Base-by-base conservation (phyloP, 2,329 filamentous ascomycete genomes). In the Huntiella bhutanensis region DNA sequence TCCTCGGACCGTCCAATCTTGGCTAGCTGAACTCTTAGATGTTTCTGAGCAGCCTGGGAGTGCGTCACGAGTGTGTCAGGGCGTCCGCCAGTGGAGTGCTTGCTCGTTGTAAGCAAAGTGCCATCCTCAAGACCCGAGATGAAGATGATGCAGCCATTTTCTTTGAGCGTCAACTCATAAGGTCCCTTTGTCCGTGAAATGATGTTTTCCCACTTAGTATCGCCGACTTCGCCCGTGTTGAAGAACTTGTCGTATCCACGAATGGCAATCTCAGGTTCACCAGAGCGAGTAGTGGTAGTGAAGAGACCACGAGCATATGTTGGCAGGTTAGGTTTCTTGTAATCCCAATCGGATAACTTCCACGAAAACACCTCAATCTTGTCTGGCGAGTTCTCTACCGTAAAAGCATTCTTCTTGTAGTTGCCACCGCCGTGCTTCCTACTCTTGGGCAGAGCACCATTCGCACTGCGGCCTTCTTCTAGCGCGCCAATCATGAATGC, bases 111-210 rank as follows among this genome's bases (percentile, higher is more conserved):
- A 5, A 98, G 68, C 7, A 98, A 67, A 1, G 83, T 85, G 33
- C 76, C 87, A 55, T 95, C 87, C 56, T 92, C 83, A 16, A 98
- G 68, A 11, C 87, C 91, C 12, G 86, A 80, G 39, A 98, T 77
- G 65, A 98, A 98, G 54, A 98, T 95, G 61, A 98, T 98, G 62
- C 91, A 98, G n/a, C 91, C 91, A 56, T 98, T 98, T 63, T 98
- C 91, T 64, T 98, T 98, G 45, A 96, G 75, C 49, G 86, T 96
- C 47, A 98, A 66, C 63, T 98, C 91, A 55, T 96, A 98, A 0
- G 91, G 91, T 0, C 85, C 86, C 52, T 75, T 66, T 1, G 91
- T 96, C 47, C 81, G 71, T 22, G 63, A 62, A 57, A 80, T 68
- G 50, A 98, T 84, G 56, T 80, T 82, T 12, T 67, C 61, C 91